Conservation (phyloP, 2,329 filamentous ascomycete species). For the Diplodia corticola region DNA sequence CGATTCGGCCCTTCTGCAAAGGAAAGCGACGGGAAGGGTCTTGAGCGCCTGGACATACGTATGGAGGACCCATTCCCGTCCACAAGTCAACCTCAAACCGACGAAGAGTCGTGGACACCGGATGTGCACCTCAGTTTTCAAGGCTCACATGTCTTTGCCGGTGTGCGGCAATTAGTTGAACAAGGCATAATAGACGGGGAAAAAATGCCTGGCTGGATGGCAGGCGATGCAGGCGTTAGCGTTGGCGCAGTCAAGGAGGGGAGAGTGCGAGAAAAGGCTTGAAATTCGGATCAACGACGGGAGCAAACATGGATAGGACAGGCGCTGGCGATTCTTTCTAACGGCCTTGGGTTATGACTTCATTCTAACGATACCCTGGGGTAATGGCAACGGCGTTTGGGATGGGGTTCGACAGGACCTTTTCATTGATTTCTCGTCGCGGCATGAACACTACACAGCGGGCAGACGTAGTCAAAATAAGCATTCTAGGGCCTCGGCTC, state of each 20-base stretch:
- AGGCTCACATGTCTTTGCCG: conserved; percentile 77
- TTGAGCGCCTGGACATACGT: conserved; percentile 53
- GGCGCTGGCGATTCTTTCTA: background rate
- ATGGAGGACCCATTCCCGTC: conserved; percentile 48
- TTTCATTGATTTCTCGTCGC: background rate
- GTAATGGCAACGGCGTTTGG: background rate
- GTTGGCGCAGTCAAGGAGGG: conserved; percentile 68
- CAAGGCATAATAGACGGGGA: conserved; percentile 72
- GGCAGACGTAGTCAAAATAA: background rate
- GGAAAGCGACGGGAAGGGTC: conserved; percentile 38
- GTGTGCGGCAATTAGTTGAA: conserved; percentile 76
- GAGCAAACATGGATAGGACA: background rate
- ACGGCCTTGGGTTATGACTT: conserved; percentile 8
- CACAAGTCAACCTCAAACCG: conserved; percentile 20
- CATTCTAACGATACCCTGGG: conserved; percentile 20
- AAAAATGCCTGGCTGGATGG: conserved; percentile 87
- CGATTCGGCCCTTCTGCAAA: conserved; percentile 64
- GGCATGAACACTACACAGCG: background rate
- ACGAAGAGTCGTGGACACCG: conserved; percentile 52
- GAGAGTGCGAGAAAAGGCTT: conserved; percentile 48
- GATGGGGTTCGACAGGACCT: background rate
- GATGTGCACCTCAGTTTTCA: conserved; percentile 67
- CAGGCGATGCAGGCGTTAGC: conserved; percentile 80
- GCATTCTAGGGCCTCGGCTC: background rate
- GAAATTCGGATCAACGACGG: background rate